phyloP scores from a whole-genome alignment of 495 filamentous ascomycete genomes.

The Letharia lupina region DNA sequence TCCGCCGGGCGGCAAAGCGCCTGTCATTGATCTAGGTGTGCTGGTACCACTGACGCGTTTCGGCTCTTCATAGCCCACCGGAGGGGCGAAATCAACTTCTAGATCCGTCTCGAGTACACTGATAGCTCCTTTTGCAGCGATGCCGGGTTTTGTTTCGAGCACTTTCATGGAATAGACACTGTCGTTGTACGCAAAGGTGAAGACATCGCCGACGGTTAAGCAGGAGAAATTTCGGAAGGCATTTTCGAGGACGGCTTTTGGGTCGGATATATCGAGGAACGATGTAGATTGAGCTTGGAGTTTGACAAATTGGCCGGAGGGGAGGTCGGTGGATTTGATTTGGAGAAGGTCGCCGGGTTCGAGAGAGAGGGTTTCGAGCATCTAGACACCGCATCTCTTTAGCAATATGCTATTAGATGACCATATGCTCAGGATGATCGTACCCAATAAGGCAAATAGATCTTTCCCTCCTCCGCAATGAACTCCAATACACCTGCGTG shows the following conservation, averaged over 20 bases:
- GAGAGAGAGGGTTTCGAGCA: slow-evolving; percentile 85
- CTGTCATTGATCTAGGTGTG: slow-evolving; percentile 53
- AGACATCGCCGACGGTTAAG: slow-evolving; percentile 82
- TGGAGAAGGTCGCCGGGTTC: slow-evolving; percentile 92
- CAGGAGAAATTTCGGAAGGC: slow-evolving; percentile 92
- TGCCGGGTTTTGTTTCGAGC: slow-evolving; percentile 75
- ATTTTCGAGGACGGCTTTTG: slow-evolving; percentile 95
- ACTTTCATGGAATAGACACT: slow-evolving; percentile 86
- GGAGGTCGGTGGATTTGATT: slow-evolving; percentile 86
- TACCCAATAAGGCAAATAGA: slow-evolving; percentile 94
- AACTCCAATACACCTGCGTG: slow-evolving; percentile 96
- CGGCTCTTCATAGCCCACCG: slow-evolving; percentile 87
- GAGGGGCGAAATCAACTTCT: slow-evolving; percentile 88
- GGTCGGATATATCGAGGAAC: slow-evolving; percentile 94
- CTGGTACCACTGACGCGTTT: slow-evolving; percentile 51
- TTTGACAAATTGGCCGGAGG: slow-evolving; percentile 84
- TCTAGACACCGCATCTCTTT: slow-evolving; percentile 40
- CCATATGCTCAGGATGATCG: slow-evolving; percentile 25
- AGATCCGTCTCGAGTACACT: slow-evolving; percentile 92
- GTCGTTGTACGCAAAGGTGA: slow-evolving; percentile 94
- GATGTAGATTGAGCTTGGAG: slow-evolving; percentile 84
- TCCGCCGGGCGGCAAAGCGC: slow-evolving; percentile 56
- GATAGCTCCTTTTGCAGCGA: slow-evolving; percentile 65
- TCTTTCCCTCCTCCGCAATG: slow-evolving; percentile 92
- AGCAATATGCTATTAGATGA: slow-evolving; percentile 4